A percentile compares a stretch with the other conserved stretches of the same genome.
These are phyloP conservation scores for Phaeosphaeria sp. DNA, from an alignment of 2,329 filamentous ascomycete genomes.

Conservation along the genomic window DNA sequence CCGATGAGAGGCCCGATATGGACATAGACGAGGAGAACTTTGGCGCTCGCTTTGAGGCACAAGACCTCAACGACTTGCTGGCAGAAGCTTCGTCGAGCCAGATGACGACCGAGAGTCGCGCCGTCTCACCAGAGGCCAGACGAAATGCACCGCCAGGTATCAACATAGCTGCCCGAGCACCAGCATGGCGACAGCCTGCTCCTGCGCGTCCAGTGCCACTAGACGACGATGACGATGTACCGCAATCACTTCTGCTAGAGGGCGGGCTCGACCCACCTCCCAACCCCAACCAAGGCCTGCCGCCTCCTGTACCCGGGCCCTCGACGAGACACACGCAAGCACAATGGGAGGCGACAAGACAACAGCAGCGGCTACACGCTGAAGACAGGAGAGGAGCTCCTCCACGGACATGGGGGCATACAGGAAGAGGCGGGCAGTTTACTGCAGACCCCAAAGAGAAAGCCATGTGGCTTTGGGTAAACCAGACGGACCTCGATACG, in stretches of 20 bases:
- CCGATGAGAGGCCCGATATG: slow-evolving; percentile 55
- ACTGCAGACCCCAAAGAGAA: slow-evolving; percentile 70
- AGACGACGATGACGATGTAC: slow-evolving; percentile 63
- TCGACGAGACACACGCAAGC: slow-evolving; percentile 52
- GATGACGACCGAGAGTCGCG: slow-evolving; percentile 52
- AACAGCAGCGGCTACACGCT: slow-evolving; percentile 54
- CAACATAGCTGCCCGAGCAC: slow-evolving; percentile 38
- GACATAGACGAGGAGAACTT: slow-evolving; percentile 59
- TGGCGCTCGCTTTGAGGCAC: slow-evolving; percentile 60
- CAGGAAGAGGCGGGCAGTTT: slow-evolving; percentile 33
- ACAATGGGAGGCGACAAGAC: slow-evolving; percentile 59
- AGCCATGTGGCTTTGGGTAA: slow-evolving; percentile 92
- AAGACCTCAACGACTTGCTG: slow-evolving; percentile 64
- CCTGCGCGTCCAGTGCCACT: slow-evolving; percentile 23
- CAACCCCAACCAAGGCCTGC: slow-evolving; percentile 35
- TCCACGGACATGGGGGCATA: slow-evolving; percentile 28
- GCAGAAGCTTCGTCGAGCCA: slow-evolving; percentile 59
- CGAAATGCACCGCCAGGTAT: slow-evolving; percentile 37
- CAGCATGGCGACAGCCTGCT: slow-evolving; percentile 46
- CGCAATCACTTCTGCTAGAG: slow-evolving; percentile 68
- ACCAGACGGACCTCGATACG: slow-evolving; percentile 85
- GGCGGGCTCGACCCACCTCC: slow-evolving; percentile 49
- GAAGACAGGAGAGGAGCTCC: slow-evolving; percentile 27
- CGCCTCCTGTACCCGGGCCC: slow-evolving; percentile 52
- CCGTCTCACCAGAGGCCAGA: slow-evolving; percentile 44